phyloP scores from a whole-genome alignment of 192 early-diverging fungal genomes.

The Haplosporangium gracile region DNA sequence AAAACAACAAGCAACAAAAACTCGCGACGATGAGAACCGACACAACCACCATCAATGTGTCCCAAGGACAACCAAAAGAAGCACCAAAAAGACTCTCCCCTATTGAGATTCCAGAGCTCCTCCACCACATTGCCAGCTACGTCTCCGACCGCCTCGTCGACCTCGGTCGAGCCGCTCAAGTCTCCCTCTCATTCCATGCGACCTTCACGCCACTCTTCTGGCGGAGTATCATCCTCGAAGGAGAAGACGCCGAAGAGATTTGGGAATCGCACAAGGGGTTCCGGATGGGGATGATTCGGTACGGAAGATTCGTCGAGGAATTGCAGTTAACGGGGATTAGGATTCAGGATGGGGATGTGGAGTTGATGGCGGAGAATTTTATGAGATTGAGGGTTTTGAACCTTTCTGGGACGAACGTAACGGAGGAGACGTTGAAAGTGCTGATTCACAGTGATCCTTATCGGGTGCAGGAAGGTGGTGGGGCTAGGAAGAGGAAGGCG shows the following conservation, averaged over 20 bases:
- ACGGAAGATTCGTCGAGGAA: conserved; percentile 19
- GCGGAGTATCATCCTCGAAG: neutral
- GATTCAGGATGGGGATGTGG: conserved; percentile 40
- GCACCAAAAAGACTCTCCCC: neutral
- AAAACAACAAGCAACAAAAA: neutral
- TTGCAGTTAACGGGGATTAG: neutral
- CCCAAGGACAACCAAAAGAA: neutral
- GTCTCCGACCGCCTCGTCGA: neutral
- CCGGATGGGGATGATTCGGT: conserved; percentile 29
- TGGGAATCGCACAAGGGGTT: conserved; percentile 36
- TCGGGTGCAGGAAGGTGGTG: neutral
- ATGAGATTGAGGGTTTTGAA: conserved; percentile 17
- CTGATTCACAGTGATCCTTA: conserved; percentile 44
- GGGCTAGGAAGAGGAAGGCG: neutral
- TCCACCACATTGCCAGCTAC: conserved; percentile 4
- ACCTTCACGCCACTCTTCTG: conserved; percentile 21
- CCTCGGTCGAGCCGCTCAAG: neutral
- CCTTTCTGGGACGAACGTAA: conserved; percentile 26
- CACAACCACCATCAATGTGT: neutral
- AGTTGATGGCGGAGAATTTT: conserved; percentile 38
- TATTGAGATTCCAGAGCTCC: conserved; percentile 24
- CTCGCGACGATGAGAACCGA: neutral
- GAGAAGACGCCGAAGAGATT: neutral
- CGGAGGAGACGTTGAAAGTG: conserved; percentile 30
- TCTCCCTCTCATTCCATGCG: conserved; percentile 15